Conservation (phyloP, 495 filamentous ascomycete genomes). For the Penicillium argentinense region DNA sequence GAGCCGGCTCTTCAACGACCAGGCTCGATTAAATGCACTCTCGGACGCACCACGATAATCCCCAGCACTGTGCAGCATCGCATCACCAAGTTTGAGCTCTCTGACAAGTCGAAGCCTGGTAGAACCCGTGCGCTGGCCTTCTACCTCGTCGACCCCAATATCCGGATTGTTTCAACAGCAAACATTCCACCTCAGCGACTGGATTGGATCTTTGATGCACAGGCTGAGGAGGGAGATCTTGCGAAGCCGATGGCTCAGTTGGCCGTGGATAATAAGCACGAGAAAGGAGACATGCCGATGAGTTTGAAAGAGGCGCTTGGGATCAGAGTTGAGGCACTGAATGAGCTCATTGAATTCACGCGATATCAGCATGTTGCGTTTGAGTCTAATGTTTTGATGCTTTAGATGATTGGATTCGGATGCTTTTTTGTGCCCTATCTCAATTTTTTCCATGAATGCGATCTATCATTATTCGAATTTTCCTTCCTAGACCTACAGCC, state of each 20-base stretch:
- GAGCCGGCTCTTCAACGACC: constrained; percentile 31
- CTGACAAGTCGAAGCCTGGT: constrained; percentile 49
- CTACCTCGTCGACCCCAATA: constrained; percentile 55
- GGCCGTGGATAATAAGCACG: constrained; percentile 28
- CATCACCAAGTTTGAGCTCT: constrained; percentile 42
- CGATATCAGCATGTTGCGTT: constrained; percentile 37
- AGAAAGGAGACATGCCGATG: constrained; percentile 35
- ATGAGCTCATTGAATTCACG: constrained; percentile 30
- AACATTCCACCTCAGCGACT: constrained; percentile 55
- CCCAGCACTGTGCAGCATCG: constrained; percentile 50
- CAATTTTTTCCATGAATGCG: too few relatives aligned
- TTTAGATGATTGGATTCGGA: constrained; percentile 15
- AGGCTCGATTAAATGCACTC: constrained; percentile 20
- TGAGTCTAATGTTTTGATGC: constrained; percentile 29
- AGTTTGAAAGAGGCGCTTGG: constrained; percentile 34
- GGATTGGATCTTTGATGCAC: constrained; percentile 34
- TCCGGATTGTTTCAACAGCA: constrained; percentile 53
- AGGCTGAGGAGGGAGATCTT: constrained; percentile 9
- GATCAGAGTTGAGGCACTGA: constrained; percentile 20
- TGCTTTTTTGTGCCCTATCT: too few relatives aligned
- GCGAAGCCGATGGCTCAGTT: constrained; percentile 21
- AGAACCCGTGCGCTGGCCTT: constrained; percentile 47
- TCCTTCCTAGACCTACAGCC: too few relatives aligned
- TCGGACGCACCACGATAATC: constrained; percentile 29
- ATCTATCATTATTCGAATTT: too few relatives aligned